These are phyloP conservation scores for Cutaneotrichosporon sp. DNA, from an alignment of 1,284 basidiomycete genomes.

Conservation along the genomic window DNA sequence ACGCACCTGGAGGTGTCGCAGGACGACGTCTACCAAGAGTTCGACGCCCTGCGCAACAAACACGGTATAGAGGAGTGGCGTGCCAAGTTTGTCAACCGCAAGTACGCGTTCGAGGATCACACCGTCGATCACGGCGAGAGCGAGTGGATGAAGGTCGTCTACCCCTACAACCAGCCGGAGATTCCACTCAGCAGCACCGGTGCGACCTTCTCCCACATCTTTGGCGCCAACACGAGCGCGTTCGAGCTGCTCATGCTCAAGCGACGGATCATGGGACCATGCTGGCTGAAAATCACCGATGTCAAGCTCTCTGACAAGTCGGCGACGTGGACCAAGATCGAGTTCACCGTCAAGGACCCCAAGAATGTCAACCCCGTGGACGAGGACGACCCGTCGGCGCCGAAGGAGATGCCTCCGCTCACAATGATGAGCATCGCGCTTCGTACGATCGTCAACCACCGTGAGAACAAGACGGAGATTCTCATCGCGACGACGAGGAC, in stretches of 20 bases:
- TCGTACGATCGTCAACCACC: slow-evolving; percentile 91
- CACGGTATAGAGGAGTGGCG: slow-evolving; percentile 74
- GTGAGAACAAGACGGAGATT: slow-evolving; percentile 89
- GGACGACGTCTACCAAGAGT: slow-evolving; percentile 77
- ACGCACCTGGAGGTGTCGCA: slow-evolving; percentile 71
- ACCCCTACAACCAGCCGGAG: slow-evolving; percentile 71
- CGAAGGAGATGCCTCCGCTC: slow-evolving; percentile 80
- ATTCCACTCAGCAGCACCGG: slow-evolving; percentile 72
- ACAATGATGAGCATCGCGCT: slow-evolving; percentile 86
- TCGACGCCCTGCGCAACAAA: slow-evolving; percentile 73
- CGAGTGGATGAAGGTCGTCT: slow-evolving; percentile 90
- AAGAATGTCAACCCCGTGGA: slow-evolving; percentile 83
- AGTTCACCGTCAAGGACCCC: slow-evolving; percentile 79
- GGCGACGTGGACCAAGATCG: slow-evolving; percentile 93
- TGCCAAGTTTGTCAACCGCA: slow-evolving; percentile 79
- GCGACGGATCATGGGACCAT: slow-evolving; percentile 97
- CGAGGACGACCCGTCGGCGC: slow-evolving; percentile 69
- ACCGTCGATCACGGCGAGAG: slow-evolving; percentile 77
- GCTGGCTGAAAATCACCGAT: slow-evolving; percentile 86
- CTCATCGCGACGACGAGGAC: slow-evolving; percentile 80
- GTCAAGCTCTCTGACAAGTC: slow-evolving; percentile 71
- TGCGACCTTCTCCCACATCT: slow-evolving; percentile 79
- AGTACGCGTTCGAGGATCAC: slow-evolving; percentile 88
- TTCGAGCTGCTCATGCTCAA: slow-evolving; percentile 96
- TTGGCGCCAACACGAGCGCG: slow-evolving; percentile 89